Conservation (phyloP, 768 basidiomycete genomes). For the Pisolithus microcarpus region DNA sequence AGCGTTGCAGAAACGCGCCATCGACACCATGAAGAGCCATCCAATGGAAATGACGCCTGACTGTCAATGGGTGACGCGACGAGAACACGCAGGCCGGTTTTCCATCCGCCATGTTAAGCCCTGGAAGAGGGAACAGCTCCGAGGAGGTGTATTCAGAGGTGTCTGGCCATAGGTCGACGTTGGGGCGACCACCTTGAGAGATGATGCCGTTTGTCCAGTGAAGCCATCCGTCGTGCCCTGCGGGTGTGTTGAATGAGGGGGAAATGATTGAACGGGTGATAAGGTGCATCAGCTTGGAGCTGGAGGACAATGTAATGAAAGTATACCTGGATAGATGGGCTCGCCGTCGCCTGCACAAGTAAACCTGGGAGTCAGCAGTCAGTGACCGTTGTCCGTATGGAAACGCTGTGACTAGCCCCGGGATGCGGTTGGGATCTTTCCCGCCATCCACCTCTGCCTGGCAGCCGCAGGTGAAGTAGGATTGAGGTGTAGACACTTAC, state of each 20-base stretch:
- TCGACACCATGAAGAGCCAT: constrained; percentile 80
- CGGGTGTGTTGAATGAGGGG: too few species aligned
- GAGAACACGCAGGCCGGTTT: constrained; percentile 70
- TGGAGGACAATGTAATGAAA: background rate
- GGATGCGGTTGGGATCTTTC: background rate
- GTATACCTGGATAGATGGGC: constrained; percentile 52
- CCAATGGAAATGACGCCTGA: constrained; percentile 53
- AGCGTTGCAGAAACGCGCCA: constrained; percentile 77
- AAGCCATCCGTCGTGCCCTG: constrained; percentile 77
- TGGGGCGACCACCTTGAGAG: constrained; percentile 60
- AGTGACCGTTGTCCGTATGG: background rate
- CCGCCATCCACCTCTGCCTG: too few species aligned
- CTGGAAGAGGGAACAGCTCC: constrained; percentile 65
- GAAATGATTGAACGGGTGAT: background rate
- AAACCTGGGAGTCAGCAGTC: constrained; percentile 43
- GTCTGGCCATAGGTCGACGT: constrained; percentile 77
- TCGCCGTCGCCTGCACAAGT: constrained; percentile 64
- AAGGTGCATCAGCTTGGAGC: background rate
- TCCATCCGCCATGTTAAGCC: constrained; percentile 49
- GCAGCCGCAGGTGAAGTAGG: too few species aligned
- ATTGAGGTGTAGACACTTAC: constrained; percentile 31
- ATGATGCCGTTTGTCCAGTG: constrained; percentile 77
- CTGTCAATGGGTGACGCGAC: constrained; percentile 67
- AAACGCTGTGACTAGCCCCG: background rate
- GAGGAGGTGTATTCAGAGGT: constrained; percentile 60